These are phyloP conservation scores for Sporothrix brasiliensis DNA, from an alignment of 2,329 filamentous ascomycete genomes.

Conservation along the genomic window DNA sequence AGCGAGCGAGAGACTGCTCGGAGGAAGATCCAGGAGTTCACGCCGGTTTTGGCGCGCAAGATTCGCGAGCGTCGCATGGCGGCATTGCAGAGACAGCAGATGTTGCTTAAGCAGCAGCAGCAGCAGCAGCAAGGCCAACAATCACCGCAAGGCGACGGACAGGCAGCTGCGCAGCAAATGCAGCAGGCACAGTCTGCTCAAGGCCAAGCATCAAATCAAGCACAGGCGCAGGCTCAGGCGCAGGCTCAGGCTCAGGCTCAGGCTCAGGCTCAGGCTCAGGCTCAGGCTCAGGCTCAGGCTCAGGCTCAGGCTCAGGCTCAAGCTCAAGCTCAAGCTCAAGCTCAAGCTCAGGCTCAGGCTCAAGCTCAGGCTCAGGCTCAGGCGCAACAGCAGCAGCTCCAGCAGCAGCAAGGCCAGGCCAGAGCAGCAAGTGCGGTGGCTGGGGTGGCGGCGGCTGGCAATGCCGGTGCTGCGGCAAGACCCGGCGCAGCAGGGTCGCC, in stretches of 20 bases:
- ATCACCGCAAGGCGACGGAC: constrained; percentile 22
- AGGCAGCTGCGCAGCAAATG: constrained; percentile 31
- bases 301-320: constrained; percentile 33
- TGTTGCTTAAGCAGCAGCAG: constrained; percentile 24
- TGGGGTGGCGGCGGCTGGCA: constrained; percentile 19
- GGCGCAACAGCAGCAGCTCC: constrained; percentile 26
- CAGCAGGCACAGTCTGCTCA: constrained; percentile 26
- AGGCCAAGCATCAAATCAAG: too few relatives aligned
- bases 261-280: constrained; percentile 19
- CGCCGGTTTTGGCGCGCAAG: constrained; percentile 52
- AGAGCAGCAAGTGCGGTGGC: constrained; percentile 2
- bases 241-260: constrained; percentile 34
- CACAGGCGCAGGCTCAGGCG: background rate
- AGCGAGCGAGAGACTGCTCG: constrained; percentile 55
- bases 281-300: constrained; percentile 28
- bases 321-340: constrained; percentile 16
- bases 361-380: constrained; percentile 23
- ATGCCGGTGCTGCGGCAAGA: constrained; percentile 26
- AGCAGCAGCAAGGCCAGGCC: constrained; percentile 32
- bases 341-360: constrained; percentile 30
- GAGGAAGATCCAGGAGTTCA: constrained; percentile 64
- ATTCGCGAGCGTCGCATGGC: constrained; percentile 34
- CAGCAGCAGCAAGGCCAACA: constrained; percentile 32
- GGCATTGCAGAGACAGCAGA: constrained; percentile 20
- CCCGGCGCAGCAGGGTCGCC: constrained; percentile 31